These are phyloP conservation scores for Podospora bellae-mahoneyi DNA, from an alignment of 495 filamentous ascomycete species.

Conservation along the genomic window DNA sequence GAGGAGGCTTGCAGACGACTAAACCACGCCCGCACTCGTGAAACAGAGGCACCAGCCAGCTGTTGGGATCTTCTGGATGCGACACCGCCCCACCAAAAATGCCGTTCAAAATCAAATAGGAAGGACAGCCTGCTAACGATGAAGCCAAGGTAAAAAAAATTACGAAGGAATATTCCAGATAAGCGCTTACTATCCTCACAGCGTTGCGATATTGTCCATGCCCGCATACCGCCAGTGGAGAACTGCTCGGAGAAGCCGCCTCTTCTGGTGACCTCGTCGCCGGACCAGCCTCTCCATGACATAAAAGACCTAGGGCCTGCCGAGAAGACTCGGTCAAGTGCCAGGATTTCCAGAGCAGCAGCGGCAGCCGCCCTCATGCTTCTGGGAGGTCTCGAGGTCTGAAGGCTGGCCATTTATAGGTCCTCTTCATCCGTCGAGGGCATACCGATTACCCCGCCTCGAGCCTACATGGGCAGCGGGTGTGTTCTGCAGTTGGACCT, in stretches of 20 bases:
- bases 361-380: too few relatives aligned
- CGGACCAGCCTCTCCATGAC: neutral
- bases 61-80: neutral
- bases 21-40: too few relatives aligned
- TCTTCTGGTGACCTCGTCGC: neutral
- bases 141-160: neutral
- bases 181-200: neutral
- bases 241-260: neutral
- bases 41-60: neutral
- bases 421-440: neutral
- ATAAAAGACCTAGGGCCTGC: neutral
- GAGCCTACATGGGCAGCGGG: neutral
- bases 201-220: neutral
- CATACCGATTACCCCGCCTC: neutral
- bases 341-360: neutral
- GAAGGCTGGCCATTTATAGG: neutral
- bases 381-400: too few relatives aligned
- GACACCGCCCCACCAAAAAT: neutral
- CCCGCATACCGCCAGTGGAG: neutral
- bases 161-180: neutral
- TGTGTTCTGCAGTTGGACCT: conserved; percentile 15
- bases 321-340: neutral
- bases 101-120: neutral
- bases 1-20: too few relatives aligned
- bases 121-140: neutral